Percentiles rank a stretch among this genome's conserved stretches.
Conservation (phyloP, 257 asterid genomes). For the Solanum gandarillasii region DNA sequence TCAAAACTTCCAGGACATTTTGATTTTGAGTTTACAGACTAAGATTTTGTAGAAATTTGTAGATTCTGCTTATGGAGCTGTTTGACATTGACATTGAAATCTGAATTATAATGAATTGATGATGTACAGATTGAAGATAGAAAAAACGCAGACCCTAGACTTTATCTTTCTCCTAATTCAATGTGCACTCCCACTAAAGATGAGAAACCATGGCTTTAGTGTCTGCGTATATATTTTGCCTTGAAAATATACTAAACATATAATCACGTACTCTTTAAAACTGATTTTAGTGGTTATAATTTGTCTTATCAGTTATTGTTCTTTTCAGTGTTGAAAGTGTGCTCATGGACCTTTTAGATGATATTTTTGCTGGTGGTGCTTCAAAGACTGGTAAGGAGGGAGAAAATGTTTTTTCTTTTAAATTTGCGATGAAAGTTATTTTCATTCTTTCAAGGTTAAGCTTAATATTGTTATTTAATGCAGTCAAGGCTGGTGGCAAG, state of each 20-base stretch:
- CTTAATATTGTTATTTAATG: neutral
- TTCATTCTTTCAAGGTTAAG: neutral
- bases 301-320: neutral
- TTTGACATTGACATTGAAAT: neutral
- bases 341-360: constrained; percentile 35
- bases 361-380: constrained; percentile 26
- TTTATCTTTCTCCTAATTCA: neutral
- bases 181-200: neutral
- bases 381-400: constrained; percentile 29
- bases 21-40: neutral
- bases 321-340: neutral
- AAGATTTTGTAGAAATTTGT: neutral
- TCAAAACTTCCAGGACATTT: neutral
- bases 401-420: neutral
- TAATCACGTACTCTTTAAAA: neutral
- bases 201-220: neutral
- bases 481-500: constrained; percentile 46
- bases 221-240: neutral
- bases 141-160: neutral
- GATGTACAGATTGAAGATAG: neutral
- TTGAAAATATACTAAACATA: neutral
- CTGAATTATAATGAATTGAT: neutral
- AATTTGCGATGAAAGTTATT: neutral
- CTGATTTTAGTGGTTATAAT: neutral
- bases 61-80: neutral